Evolutionary conservation across 2,329 filamentous ascomycete species (phyloP).

Genomic region (Tolypocladium ovalisporum): DNA sequence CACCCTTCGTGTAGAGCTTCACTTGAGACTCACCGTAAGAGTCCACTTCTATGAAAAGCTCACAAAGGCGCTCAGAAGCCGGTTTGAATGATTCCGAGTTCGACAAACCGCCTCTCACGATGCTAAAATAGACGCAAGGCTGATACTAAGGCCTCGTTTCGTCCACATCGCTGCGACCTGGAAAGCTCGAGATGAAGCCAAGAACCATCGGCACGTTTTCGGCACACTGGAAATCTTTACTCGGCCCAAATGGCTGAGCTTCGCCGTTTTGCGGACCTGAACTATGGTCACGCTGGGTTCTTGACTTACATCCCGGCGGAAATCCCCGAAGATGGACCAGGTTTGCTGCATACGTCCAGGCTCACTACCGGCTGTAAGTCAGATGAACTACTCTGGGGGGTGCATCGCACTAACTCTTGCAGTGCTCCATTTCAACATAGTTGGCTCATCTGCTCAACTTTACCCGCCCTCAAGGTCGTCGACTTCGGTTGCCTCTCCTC

Average conservation of each 20-base stretch:
- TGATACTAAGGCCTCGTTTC: neutral
- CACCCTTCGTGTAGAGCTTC: neutral
- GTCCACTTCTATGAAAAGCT: neutral
- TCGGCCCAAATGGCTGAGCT: constrained; percentile 26
- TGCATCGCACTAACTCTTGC: neutral
- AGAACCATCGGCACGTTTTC: constrained; percentile 12
- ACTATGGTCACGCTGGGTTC: constrained; percentile 20
- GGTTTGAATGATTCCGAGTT: neutral
- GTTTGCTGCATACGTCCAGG: constrained; percentile 19
- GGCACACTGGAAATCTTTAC: constrained; percentile 17
- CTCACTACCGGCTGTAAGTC: constrained; percentile 14
- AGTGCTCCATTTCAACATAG: constrained; percentile 20
- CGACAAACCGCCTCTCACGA: neutral
- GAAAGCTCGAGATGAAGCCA: constrained; percentile 21
- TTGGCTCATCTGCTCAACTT: constrained; percentile 21
- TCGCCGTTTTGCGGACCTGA: constrained; percentile 18
- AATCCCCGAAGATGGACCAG: constrained; percentile 11
- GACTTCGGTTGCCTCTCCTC: constrained; percentile 12
- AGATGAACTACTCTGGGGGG: neutral
- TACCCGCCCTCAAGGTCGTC: constrained; percentile 20
- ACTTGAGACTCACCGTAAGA: neutral
- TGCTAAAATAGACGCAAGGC: neutral
- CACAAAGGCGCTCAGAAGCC: neutral
- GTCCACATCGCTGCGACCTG: neutral
- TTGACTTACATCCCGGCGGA: constrained; percentile 19